phyloP scores from a whole-genome alignment of 345 rosid genomes.

The Salix purpurea region DNA sequence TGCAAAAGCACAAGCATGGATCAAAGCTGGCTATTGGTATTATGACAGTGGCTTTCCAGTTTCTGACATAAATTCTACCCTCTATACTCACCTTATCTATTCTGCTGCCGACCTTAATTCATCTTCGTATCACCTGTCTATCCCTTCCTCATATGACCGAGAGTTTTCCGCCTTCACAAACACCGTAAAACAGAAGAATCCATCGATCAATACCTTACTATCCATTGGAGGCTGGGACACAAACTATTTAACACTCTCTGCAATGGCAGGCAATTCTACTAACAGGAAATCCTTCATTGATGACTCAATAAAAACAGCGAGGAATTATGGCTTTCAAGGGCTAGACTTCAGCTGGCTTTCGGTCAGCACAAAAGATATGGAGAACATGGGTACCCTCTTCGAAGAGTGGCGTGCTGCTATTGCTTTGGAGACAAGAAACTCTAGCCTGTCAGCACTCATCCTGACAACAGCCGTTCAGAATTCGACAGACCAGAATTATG shows the following conservation, averaged over 20 bases:
- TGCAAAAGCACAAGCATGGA: neutral
- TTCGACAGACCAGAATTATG: neutral
- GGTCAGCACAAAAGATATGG: slow-evolving; percentile 15
- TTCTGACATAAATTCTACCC: slow-evolving; percentile 42
- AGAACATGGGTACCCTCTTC: slow-evolving; percentile 14
- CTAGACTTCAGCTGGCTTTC: slow-evolving; percentile 27
- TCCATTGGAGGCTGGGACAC: slow-evolving; percentile 28
- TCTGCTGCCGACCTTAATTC: slow-evolving; percentile 47
- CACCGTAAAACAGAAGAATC: too few relatives aligned
- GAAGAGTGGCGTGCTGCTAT: slow-evolving; percentile 26
- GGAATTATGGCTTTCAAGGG: slow-evolving; percentile 28
- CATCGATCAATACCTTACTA: neutral
- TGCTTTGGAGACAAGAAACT: slow-evolving; percentile 11
- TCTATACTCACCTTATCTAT: slow-evolving; percentile 44
- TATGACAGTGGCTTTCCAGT: slow-evolving; percentile 31
- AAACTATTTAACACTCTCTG: neutral
- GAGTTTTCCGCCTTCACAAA: too few relatives aligned
- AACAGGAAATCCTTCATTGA: slow-evolving; percentile 19
- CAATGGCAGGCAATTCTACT: neutral
- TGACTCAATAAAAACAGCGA: slow-evolving; percentile 19
- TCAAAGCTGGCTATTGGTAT: slow-evolving; percentile 56
- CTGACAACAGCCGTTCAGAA: slow-evolving; percentile 13
- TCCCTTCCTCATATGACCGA: too few relatives aligned
- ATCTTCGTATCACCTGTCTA: too few relatives aligned
- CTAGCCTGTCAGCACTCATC: neutral